Evolutionary conservation across 2,329 filamentous ascomycete species (phyloP).

Genomic region (Aspergillus japonicus): DNA sequence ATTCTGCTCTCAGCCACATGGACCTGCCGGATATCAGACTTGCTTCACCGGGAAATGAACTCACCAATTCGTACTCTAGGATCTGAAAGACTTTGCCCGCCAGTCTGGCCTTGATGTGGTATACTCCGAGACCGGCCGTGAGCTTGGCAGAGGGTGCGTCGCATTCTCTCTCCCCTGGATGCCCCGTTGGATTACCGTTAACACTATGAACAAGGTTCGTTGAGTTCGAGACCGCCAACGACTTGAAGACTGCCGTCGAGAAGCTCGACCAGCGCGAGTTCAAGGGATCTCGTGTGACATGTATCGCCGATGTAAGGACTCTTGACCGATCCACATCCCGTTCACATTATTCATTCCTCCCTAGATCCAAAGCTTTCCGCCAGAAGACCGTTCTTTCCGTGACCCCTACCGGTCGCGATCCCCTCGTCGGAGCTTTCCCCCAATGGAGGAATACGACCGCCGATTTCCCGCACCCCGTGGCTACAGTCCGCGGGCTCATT

Average conservation of each 20-base stretch:
- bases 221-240: constrained; percentile 90
- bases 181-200: constrained; percentile 20
- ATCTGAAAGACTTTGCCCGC: constrained; percentile 98
- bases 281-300: constrained; percentile 83
- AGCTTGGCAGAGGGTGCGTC: constrained; percentile 86
- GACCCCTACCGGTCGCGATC: constrained; percentile 79
- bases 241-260: constrained; percentile 87
- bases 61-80: constrained; percentile 82
- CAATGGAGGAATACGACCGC: constrained; percentile 77
- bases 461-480: constrained; percentile 75
- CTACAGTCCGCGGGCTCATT: constrained; percentile 81
- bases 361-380: constrained; percentile 60
- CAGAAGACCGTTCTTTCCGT: constrained; percentile 67
- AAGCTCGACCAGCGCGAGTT: constrained; percentile 93
- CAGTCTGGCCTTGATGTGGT: constrained; percentile 96
- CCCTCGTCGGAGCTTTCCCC: constrained; percentile 65
- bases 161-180: constrained; percentile 19
- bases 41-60: constrained; percentile 61
- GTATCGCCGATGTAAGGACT: constrained; percentile 75
- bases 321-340: constrained; percentile 26
- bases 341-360: neutral
- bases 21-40: constrained; percentile 20
- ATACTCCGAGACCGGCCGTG: constrained; percentile 92
- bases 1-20: constrained; percentile 1
- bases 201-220: constrained; percentile 68